Percentiles rank a stretch among this genome's conserved stretches.
phyloP scores from a whole-genome alignment of 441 rosid genomes.

The Adansonia grandidieri region DNA sequence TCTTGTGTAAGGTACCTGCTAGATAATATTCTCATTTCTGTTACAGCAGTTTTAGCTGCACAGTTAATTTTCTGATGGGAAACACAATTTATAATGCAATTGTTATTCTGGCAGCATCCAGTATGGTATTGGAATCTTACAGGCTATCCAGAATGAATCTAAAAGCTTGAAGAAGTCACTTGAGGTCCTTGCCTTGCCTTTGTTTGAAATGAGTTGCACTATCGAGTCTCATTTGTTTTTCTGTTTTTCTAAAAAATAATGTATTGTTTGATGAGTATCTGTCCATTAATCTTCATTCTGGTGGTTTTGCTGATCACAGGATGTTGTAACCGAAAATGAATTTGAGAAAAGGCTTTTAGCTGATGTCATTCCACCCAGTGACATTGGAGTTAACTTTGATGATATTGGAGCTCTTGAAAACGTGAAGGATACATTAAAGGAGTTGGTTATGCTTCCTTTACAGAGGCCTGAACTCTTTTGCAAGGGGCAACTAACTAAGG shows the following conservation, averaged over 20 bases:
- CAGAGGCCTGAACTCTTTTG: constrained; percentile 93
- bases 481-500: constrained; percentile 92
- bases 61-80: constrained; percentile 28
- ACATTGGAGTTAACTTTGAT: constrained; percentile 86
- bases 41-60: constrained; percentile 27
- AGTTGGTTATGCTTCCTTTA: constrained; percentile 91
- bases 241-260: background rate
- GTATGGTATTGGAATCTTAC: constrained; percentile 71
- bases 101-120: constrained; percentile 65
- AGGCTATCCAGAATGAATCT: constrained; percentile 72
- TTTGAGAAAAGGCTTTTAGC: constrained; percentile 88
- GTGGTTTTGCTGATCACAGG: constrained; percentile 51
- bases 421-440: constrained; percentile 90
- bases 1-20: constrained; percentile 73
- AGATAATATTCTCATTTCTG: constrained; percentile 29
- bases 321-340: constrained; percentile 91
- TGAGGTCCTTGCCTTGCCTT: constrained; percentile 54
- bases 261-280: background rate
- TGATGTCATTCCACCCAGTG: constrained; percentile 93
- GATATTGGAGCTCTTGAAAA: constrained; percentile 95
- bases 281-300: constrained; percentile 13
- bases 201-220: background rate
- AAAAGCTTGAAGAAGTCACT: constrained; percentile 82
- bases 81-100: constrained; percentile 35
- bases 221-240: constrained; percentile 14